Conservation (phyloP, 2,329 filamentous ascomycete species). For the Nectriaceae sp. region DNA sequence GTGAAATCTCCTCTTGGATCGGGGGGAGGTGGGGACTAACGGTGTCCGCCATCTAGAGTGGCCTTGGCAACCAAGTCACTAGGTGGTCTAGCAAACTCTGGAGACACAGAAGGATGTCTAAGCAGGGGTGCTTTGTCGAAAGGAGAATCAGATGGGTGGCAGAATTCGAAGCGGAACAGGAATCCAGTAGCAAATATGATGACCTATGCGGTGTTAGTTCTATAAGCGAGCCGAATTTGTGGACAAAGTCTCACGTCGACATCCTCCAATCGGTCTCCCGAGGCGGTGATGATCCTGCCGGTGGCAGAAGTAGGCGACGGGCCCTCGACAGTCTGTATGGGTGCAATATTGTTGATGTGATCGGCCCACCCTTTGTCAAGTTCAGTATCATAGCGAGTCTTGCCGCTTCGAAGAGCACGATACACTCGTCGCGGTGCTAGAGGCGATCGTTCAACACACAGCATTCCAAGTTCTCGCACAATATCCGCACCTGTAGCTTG, state of each 20-base stretch:
- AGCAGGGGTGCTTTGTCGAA: background rate
- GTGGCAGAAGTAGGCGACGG: background rate
- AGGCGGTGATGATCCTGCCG: background rate
- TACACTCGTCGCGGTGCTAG: background rate
- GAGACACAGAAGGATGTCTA: background rate
- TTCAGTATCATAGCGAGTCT: background rate
- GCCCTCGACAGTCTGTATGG: background rate
- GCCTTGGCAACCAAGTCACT: background rate
- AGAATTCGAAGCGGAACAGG: background rate
- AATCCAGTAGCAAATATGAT: background rate
- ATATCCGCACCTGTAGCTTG: background rate
- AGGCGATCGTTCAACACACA: background rate
- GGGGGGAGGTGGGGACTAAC: background rate
- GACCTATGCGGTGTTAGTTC: background rate
- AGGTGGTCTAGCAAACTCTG: background rate
- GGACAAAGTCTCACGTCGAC: background rate
- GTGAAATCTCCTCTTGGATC: background rate
- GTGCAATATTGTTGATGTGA: background rate
- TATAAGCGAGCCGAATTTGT: background rate
- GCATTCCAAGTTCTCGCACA: background rate
- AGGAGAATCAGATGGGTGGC: background rate
- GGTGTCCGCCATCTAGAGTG: background rate
- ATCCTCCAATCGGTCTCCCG: background rate
- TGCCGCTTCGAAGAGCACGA: background rate
- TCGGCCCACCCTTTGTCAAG: background rate